Conservation (phyloP, 495 filamentous ascomycete genomes). For the Podospora fimiseda region DNA sequence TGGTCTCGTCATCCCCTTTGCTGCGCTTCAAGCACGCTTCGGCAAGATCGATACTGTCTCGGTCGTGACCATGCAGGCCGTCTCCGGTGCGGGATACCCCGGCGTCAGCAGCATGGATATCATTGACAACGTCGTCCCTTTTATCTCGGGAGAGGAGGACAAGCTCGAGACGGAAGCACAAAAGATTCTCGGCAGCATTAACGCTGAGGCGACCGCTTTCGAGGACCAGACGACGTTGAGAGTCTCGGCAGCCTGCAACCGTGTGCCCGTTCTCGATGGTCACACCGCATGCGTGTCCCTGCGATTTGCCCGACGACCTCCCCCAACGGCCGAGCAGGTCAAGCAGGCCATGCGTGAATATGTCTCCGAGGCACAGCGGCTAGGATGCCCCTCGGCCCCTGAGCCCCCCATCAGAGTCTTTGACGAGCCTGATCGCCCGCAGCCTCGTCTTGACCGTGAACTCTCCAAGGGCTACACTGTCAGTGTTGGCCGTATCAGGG, state of each 20-base stretch:
- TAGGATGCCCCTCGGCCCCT: conserved; percentile 75
- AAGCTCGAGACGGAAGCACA: conserved; percentile 80
- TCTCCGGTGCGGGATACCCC: conserved; percentile 83
- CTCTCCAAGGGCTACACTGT: conserved; percentile 71
- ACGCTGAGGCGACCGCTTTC: conserved; percentile 58
- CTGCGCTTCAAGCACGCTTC: conserved; percentile 70
- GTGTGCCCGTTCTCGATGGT: conserved; percentile 77
- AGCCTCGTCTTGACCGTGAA: conserved; percentile 77
- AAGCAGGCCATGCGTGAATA: conserved; percentile 65
- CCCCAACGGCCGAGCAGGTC: conserved; percentile 57
- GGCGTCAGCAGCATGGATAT: conserved; percentile 69
- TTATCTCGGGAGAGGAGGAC: conserved; percentile 82
- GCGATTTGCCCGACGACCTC: conserved; percentile 54
- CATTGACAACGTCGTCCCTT: conserved; percentile 80
- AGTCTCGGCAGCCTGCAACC: conserved; percentile 74
- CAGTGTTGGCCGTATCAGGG: conserved; percentile 69
- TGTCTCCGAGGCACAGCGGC: conserved; percentile 62
- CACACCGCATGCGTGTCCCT: conserved; percentile 79
- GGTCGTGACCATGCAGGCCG: conserved; percentile 82
- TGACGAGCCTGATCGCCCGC: conserved; percentile 73
- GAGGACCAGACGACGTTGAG: conserved; percentile 54
- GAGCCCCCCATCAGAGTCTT: conserved; percentile 66
- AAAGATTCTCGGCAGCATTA: conserved; percentile 73
- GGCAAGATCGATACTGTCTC: conserved; percentile 67
- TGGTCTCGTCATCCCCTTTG: conserved; percentile 82